Percentiles rank a stretch among this genome's conserved stretches.
These are phyloP conservation scores for Venustampulla echinocandica DNA, from an alignment of 495 filamentous ascomycete genomes.

Conservation along the genomic window DNA sequence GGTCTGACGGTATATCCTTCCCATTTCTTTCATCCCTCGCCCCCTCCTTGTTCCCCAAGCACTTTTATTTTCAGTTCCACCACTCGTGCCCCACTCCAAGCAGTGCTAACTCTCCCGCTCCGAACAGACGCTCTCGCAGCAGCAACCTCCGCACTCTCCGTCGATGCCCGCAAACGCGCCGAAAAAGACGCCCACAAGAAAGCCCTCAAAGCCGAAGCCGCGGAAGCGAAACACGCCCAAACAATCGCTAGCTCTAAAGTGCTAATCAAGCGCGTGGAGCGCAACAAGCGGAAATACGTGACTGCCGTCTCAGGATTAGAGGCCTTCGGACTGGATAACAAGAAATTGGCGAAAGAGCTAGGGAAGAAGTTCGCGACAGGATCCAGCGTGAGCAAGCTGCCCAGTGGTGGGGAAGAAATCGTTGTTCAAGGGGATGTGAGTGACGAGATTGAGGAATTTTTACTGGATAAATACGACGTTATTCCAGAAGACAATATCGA, in stretches of 20 bases:
- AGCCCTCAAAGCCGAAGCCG: conserved; percentile 80
- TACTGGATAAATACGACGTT: conserved; percentile 72
- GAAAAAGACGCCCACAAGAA: conserved; percentile 93
- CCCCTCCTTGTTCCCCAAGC: conserved; percentile 10
- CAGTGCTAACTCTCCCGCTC: too few species aligned
- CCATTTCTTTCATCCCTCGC: too few species aligned
- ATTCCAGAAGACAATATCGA: conserved; percentile 94
- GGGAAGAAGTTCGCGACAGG: conserved; percentile 94
- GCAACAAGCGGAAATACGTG: conserved; percentile 94
- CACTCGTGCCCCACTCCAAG: too few species aligned
- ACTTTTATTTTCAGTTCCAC: too few species aligned
- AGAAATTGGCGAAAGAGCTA: conserved; percentile 84
- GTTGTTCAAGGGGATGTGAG: conserved; percentile 96
- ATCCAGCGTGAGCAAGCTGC: conserved; percentile 79
- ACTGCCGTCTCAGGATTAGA: conserved; percentile 86
- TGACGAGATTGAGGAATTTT: conserved; percentile 85
- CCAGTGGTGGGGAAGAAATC: conserved; percentile 87
- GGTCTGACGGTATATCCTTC: conserved; percentile 63
- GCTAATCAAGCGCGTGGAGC: conserved; percentile 90
- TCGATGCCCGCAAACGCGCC: conserved; percentile 84
- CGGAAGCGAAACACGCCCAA: conserved; percentile 66
- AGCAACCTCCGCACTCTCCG: conserved; percentile 71
- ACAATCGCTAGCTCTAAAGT: conserved; percentile 71
- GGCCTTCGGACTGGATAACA: conserved; percentile 82
- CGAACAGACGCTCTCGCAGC: conserved; percentile 78